phyloP scores from a whole-genome alignment of 805 yeast species.

The Candida broadrunensis region DNA sequence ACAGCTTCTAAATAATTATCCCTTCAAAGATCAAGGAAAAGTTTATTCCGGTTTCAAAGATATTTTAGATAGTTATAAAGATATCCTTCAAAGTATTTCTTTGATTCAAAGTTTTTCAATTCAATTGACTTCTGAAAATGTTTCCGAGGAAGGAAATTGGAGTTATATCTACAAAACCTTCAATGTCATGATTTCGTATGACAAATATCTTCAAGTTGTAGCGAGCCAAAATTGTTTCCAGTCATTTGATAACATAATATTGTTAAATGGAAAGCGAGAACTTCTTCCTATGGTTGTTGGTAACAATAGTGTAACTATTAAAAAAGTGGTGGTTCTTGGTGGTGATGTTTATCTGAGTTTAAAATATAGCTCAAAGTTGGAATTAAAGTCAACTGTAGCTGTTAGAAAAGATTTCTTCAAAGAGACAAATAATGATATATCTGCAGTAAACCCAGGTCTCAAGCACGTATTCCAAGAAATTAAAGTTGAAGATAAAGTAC shows the following conservation, averaged over 20 bases:
- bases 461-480: slow-evolving; percentile 11
- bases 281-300: not conserved
- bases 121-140: not conserved
- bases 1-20: not conserved
- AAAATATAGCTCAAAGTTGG: not conserved
- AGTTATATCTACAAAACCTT: not conserved
- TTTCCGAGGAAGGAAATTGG: not conserved
- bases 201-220: not conserved
- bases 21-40: not conserved
- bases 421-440: too few relatives aligned
- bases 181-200: not conserved
- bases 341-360: not conserved
- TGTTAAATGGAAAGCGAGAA: not conserved
- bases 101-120: not conserved
- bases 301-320: not conserved
- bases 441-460: slow-evolving; percentile 33
- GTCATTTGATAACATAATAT: not conserved
- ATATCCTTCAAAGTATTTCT: not conserved
- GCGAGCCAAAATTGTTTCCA: not conserved
- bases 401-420: not conserved
- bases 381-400: not conserved
- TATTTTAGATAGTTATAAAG: not conserved
- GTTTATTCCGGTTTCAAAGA: not conserved
- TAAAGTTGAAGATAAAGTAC: slow-evolving; percentile 5
- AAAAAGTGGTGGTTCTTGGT: not conserved